These are phyloP conservation scores for Trametes pubescens DNA, from an alignment of 1,284 basidiomycete species.

Conservation along the genomic window DNA sequence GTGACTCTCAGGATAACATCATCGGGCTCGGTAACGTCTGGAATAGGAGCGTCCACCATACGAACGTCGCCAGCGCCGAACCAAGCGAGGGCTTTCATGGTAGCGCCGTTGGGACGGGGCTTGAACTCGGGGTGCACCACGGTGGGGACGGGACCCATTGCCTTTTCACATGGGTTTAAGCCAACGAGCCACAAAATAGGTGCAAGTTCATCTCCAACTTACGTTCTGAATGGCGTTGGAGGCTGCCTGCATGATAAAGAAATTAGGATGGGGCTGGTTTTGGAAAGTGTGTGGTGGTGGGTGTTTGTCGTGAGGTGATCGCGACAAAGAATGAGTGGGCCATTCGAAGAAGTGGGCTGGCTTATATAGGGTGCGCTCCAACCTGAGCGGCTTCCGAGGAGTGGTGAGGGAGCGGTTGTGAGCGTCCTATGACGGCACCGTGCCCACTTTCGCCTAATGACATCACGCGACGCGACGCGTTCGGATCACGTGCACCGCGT, in stretches of 20 bases:
- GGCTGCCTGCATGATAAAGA: slow-evolving; percentile 45
- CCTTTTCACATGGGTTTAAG: slow-evolving; percentile 15
- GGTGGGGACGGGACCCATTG: slow-evolving; percentile 53
- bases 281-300: background rate
- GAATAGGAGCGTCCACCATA: slow-evolving; percentile 67
- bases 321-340: slow-evolving; percentile 8
- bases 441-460: slow-evolving; percentile 20
- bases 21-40: slow-evolving; percentile 72
- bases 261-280: background rate
- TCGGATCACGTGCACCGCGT: slow-evolving; percentile 20
- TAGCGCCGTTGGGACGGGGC: slow-evolving; percentile 55
- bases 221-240: slow-evolving; percentile 48
- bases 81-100: slow-evolving; percentile 78
- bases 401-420: slow-evolving; percentile 9
- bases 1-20: slow-evolving; percentile 76
- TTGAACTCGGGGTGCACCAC: slow-evolving; percentile 58
- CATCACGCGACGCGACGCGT: slow-evolving; percentile 32
- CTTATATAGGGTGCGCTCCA: slow-evolving; percentile 8
- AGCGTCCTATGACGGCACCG: slow-evolving; percentile 28
- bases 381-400: background rate
- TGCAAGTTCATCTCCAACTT: slow-evolving; percentile 14
- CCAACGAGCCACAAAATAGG: background rate
- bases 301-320: background rate
- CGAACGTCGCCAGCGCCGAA: slow-evolving; percentile 63
- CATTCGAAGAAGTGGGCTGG: background rate